Percentiles rank a stretch among this genome's conserved stretches.
These are phyloP conservation scores for Litsea cubeba DNA, from an alignment of 164 flowering plant species.

Conservation along the genomic window DNA sequence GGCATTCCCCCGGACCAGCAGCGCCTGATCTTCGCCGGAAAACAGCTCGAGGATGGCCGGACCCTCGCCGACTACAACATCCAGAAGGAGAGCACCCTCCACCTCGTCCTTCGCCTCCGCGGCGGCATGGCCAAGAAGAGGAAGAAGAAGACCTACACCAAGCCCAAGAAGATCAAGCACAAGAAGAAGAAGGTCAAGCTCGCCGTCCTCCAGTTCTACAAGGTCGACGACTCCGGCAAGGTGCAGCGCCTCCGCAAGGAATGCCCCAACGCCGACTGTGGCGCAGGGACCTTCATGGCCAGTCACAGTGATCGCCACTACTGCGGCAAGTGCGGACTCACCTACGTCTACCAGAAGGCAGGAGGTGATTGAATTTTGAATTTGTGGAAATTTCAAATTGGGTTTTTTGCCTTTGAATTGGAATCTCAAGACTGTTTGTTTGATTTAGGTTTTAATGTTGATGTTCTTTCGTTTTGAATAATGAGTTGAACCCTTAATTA, in stretches of 20 bases:
- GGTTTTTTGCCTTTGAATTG: neutral
- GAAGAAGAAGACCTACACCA: conserved; percentile 75
- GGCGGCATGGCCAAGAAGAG: conserved; percentile 50
- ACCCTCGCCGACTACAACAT: conserved; percentile 65
- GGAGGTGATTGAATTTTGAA: conserved; percentile 37
- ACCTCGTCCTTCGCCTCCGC: conserved; percentile 24
- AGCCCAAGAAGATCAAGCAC: conserved; percentile 72
- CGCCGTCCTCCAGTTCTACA: conserved; percentile 57
- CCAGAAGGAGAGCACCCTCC: conserved; percentile 47
- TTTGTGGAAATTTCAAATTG: neutral
- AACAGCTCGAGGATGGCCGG: conserved; percentile 58
- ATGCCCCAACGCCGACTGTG: conserved; percentile 66
- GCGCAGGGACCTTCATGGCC: conserved; percentile 72
- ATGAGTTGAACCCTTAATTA: neutral
- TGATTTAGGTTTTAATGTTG: neutral
- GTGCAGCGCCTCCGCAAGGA: conserved; percentile 65
- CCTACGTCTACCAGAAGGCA: conserved; percentile 53
- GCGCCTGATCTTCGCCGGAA: conserved; percentile 61
- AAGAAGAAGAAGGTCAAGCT: conserved; percentile 68
- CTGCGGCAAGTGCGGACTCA: conserved; percentile 64
- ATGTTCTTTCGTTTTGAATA: no score
- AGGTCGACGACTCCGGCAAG: conserved; percentile 63
- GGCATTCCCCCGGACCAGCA: conserved; percentile 66
- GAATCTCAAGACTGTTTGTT: neutral
- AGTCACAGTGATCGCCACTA: conserved; percentile 58